Evolutionary conservation across 345 rosid species (phyloP).

Genomic region (Aethionema arabicum): DNA sequence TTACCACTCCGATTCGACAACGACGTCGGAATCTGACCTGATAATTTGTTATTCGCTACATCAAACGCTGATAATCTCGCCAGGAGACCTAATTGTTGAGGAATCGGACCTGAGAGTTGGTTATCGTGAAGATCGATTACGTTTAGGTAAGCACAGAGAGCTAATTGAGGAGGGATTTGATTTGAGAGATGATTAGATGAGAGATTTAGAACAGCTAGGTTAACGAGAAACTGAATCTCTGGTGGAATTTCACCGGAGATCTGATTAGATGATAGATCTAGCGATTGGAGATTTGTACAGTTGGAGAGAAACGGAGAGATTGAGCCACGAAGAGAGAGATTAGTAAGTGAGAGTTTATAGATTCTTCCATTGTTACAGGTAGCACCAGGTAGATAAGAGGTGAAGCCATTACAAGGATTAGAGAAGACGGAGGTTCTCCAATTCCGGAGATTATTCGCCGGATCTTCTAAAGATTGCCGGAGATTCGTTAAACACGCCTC

Average conservation of each 20-base stretch:
- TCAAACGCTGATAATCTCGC: constrained; percentile 66
- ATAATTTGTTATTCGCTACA: constrained; percentile 67
- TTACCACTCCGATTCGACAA: constrained; percentile 70
- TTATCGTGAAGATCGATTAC: constrained; percentile 78
- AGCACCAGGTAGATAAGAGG: constrained; percentile 75
- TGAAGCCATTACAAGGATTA: constrained; percentile 76
- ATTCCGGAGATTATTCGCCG: constrained; percentile 62
- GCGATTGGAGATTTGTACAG: constrained; percentile 75
- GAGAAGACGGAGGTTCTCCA: constrained; percentile 71
- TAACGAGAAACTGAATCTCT: constrained; percentile 67
- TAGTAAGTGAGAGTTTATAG: constrained; percentile 74
- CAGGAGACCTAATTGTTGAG: constrained; percentile 62
- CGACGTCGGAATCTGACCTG: constrained; percentile 73
- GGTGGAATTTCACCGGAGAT: constrained; percentile 63
- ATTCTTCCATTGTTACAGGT: constrained; percentile 89
- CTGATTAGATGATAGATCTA: constrained; percentile 70
- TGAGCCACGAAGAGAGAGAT: constrained; percentile 61
- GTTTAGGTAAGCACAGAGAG: constrained; percentile 72
- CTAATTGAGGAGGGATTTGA: constrained; percentile 70
- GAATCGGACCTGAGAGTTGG: constrained; percentile 63
- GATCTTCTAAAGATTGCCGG: constrained; percentile 60
- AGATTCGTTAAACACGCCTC: constrained; percentile 63
- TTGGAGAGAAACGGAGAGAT: constrained; percentile 71
- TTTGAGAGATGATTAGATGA: constrained; percentile 61
- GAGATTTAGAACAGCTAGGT: constrained; percentile 78